Evolutionary conservation across 2,329 filamentous ascomycete genomes (phyloP), one percentile per base, ranked within the genome.

Genomic region (Zelopaecilomyces penicillatus): DNA sequence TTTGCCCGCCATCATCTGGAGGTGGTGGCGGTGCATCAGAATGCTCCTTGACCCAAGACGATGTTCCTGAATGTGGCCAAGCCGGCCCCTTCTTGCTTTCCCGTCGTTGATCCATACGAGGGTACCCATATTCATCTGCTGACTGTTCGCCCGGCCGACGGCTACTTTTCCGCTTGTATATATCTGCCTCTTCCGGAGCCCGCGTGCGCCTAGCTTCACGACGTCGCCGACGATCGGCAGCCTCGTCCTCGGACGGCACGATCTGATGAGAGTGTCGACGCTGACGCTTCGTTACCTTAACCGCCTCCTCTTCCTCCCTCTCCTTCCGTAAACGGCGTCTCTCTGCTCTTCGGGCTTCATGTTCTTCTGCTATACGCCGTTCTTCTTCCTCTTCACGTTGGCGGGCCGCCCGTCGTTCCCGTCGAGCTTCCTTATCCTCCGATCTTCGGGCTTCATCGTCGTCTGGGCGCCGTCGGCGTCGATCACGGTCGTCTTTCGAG

Each of bases 31-130:
- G 76, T 3, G 77, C 78, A 52, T 81, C 79, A 2, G 74, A 76
- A 52, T 80, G 73, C 9, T 82, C 78, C 59, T 81, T 81, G 4
- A 82, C 78, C 80, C 80, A 83, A 0, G 77, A 82, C 6, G 75
- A 78, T 0, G 78, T 82, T 28, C 79, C 78, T 5, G 75, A 80
- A 56, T 81, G 75, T 12, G 79, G 78, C 79, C 79, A 82, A 7
- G 66, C 66, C 6, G 69, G 50, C 6, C 47, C 52, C 31, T 64
- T 51, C 42, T 61, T 66, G 41, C 57, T 65, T 38, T 66, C 68
- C 44, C 61, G 52, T 37, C 50, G 54, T 26, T 64, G 59, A 37
- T 63, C 56, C 54, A 64, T 63, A 54, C 65, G 64, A 5, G 68
- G 58, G 47, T 74, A 70, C 36, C 67, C 64, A 36, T 68, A 69